These are phyloP conservation scores for Dendrocalamus latiflorus DNA, from an alignment of 202 grass and related monocot species.

Conservation along the genomic window DNA sequence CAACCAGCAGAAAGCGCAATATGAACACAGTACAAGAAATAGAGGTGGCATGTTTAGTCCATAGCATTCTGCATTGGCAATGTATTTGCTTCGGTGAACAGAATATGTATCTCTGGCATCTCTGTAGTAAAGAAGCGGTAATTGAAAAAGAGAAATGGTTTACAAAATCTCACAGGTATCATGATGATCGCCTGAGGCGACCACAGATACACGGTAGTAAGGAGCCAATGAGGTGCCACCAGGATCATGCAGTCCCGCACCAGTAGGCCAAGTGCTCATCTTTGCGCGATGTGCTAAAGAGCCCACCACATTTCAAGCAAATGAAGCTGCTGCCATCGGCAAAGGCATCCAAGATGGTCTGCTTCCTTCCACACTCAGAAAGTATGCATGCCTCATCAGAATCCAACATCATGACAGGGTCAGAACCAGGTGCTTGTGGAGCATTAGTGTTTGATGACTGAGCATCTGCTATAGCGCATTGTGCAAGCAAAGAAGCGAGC, in stretches of 20 bases:
- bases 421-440: conserved; percentile 27
- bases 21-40: neutral
- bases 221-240: neutral
- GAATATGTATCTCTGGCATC: conserved; percentile 25
- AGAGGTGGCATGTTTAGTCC: neutral
- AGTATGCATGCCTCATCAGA: conserved; percentile 70
- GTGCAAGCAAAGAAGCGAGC: conserved; percentile 73
- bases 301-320: conserved; percentile 80
- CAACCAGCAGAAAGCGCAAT: neutral
- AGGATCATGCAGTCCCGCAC: conserved; percentile 59
- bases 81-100: conserved; percentile 22
- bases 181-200: conserved; percentile 20
- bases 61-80: conserved; percentile 9
- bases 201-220: conserved; percentile 18
- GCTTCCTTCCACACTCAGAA: conserved; percentile 69
- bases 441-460: conserved; percentile 22
- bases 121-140: conserved; percentile 17
- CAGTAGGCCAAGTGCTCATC: conserved; percentile 86
- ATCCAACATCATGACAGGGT: conserved; percentile 45
- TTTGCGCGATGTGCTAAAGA: conserved; percentile 70
- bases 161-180: conserved; percentile 33
- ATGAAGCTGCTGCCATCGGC: conserved; percentile 93
- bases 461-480: conserved; percentile 84
- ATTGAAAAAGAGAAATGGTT: conserved; percentile 2
- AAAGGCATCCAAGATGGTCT: conserved; percentile 89